Base-by-base conservation (phyloP, 805 yeast genomes). In the Kazachstania martiniae region DNA sequence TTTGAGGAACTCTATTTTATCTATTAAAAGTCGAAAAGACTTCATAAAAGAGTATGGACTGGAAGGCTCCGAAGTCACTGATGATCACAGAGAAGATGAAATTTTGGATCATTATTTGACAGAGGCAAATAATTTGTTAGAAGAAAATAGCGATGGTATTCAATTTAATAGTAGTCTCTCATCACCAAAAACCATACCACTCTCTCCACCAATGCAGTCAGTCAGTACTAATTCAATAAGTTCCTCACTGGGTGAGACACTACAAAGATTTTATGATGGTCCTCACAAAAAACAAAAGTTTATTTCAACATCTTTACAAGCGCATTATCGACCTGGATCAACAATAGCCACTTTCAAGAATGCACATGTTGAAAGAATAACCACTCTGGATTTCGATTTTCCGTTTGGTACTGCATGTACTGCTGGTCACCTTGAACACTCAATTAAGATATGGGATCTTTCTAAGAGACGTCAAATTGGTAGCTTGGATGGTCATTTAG, bases 371-470 rank as follows among this genome's bases (percentile, higher is more conserved):
- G 74, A 68, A 25, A 39, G 68, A 2, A 62, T 80, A 18, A 67
- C 72, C 2, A 62, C 73, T 21, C 49, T 80, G 36, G 86, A 76
- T 41, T 79, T 79, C 49, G 84, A 78, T 48, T 62, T 67, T 14
- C 86, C 87, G 10, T 78, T 74, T 52, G 85, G 85, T 2, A 74
- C 76, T 1, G 44, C 84, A 55, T 85, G 83, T 1, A 71, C 87
- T 13, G 84, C 94, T 0, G 54, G 47, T 4, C 71, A 86, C 4
- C 59, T 74, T 45, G 95, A 85, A 49, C 82, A 77, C 50, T 72
- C 81, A 0, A 80, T 85, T 6, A 68, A 77, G 41, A 81, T 86
- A 5, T 85, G 95, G 95, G 94, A 86, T 59, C 55, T 80, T 44
- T 68, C 75, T 21, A 62, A 68, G 13, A 67, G 72, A 6, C 62